These are phyloP conservation scores for Candida takata DNA, from an alignment of 805 yeast species.

Conservation along the genomic window DNA sequence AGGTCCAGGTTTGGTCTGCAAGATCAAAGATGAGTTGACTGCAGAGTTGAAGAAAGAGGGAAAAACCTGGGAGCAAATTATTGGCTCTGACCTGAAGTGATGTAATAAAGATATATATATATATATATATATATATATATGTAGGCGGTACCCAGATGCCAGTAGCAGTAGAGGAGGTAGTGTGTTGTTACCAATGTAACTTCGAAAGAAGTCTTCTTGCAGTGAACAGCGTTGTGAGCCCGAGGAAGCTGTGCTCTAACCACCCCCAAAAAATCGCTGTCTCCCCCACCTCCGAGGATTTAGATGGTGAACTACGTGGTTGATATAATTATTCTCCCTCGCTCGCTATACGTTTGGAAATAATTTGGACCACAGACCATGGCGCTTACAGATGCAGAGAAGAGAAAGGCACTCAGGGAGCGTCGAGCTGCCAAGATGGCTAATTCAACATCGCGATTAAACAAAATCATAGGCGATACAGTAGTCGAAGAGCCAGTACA, in stretches of 20 bases:
- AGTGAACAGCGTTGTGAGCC: too few relatives aligned
- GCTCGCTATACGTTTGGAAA: too few relatives aligned
- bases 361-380: slow-evolving; percentile 1
- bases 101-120: neutral
- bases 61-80: slow-evolving; percentile 75
- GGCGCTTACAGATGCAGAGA: slow-evolving; percentile 21
- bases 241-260: too few relatives aligned
- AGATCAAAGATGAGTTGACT: slow-evolving; percentile 52
- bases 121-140: too few relatives aligned
- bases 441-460: slow-evolving; percentile 15
- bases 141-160: too few relatives aligned
- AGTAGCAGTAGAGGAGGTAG: too few relatives aligned
- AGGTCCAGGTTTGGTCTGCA: slow-evolving; percentile 78
- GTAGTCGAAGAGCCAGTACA: slow-evolving; percentile 2
- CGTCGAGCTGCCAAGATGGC: slow-evolving; percentile 23
- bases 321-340: too few relatives aligned
- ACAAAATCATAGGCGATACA: slow-evolving; percentile 22
- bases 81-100: slow-evolving; percentile 46
- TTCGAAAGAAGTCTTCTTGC: too few relatives aligned
- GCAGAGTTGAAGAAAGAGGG: slow-evolving; percentile 62
- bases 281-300: too few relatives aligned
- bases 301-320: too few relatives aligned
- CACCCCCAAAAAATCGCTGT: too few relatives aligned
- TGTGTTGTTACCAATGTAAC: too few relatives aligned
- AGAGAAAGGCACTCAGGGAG: slow-evolving; percentile 21